Evolutionary conservation across 2,329 filamentous ascomycete species (phyloP).

Genomic region (Xylaria digitata): DNA sequence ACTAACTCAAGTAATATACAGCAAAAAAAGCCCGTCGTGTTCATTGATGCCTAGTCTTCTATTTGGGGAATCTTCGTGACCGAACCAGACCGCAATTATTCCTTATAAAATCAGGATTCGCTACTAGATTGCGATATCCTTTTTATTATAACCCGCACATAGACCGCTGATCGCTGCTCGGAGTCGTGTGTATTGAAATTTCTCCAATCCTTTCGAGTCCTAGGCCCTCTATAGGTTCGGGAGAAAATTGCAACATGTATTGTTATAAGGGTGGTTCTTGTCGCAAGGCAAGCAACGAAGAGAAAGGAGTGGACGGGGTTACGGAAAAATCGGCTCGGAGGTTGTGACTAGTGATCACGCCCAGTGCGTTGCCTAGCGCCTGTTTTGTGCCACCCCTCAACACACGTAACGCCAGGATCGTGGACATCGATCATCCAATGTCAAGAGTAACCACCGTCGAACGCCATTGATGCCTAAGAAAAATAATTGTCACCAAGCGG

Average conservation of each 20-base stretch:
- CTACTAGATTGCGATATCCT: constrained; percentile 38
- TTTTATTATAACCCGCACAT: constrained; percentile 47
- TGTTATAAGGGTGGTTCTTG: constrained; percentile 37
- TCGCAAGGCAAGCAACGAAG: constrained; percentile 28
- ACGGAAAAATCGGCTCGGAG: constrained; percentile 38
- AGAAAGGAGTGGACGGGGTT: constrained; percentile 50
- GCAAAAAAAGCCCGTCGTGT: constrained; percentile 46
- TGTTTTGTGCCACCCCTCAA: constrained; percentile 47
- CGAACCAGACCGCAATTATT: constrained; percentile 43
- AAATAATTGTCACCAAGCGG: constrained; percentile 48
- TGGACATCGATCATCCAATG: constrained; percentile 50
- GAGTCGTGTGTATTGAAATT: constrained; percentile 32
- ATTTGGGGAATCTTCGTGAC: constrained; percentile 43
- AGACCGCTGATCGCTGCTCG: constrained; percentile 38
- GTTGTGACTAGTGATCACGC: constrained; percentile 40
- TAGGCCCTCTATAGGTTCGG: constrained; percentile 41
- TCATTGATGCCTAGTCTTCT: constrained; percentile 44
- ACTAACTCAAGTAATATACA: constrained; percentile 53
- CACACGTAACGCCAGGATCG: constrained; percentile 51
- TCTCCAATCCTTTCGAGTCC: constrained; percentile 38
- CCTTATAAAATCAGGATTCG: constrained; percentile 37
- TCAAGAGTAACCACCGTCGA: constrained; percentile 49
- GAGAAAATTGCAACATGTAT: constrained; percentile 44
- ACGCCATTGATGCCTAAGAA: constrained; percentile 53
- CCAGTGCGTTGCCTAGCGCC: constrained; percentile 41